phyloP scores from a whole-genome alignment of 2,329 filamentous ascomycete genomes.

The Hymenoscyphus linearis region DNA sequence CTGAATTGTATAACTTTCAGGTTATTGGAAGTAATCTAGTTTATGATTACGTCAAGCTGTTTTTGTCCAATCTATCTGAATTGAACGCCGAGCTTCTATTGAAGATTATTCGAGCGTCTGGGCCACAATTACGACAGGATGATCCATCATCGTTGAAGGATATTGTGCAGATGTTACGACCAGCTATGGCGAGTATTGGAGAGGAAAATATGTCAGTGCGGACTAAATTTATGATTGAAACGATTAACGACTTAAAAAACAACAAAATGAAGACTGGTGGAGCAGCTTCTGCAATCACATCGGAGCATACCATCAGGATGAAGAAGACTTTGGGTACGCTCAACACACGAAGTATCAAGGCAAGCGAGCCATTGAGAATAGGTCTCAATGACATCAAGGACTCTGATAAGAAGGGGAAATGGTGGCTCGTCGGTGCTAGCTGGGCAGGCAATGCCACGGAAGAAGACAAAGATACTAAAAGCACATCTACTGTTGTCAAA shows the following conservation, averaged over 20 bases:
- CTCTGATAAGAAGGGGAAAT: constrained; percentile 84
- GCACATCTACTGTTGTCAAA: constrained; percentile 12
- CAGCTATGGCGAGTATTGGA: constrained; percentile 61
- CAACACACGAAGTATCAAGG: constrained; percentile 62
- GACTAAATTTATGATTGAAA: constrained; percentile 97
- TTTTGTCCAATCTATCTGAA: constrained; percentile 72
- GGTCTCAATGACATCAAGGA: constrained; percentile 77
- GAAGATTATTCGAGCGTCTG: constrained; percentile 75
- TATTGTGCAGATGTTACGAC: constrained; percentile 74
- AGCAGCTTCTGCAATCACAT: constrained; percentile 64
- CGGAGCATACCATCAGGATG: constrained; percentile 82
- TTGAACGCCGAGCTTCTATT: constrained; percentile 84
- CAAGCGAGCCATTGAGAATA: constrained; percentile 76
- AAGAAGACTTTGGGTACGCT: constrained; percentile 80
- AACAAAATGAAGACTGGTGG: constrained; percentile 77
- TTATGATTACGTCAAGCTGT: constrained; percentile 83
- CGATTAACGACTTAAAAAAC: constrained; percentile 90
- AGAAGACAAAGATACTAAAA: constrained; percentile 31
- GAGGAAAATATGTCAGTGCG: constrained; percentile 72
- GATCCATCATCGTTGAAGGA: constrained; percentile 85
- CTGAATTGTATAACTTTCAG: constrained; percentile 89
- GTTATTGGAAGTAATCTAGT: constrained; percentile 76
- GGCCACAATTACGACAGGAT: constrained; percentile 78
- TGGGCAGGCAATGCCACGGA: constrained; percentile 50
- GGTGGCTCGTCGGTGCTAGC: constrained; percentile 98